Evolutionary conservation across 2,329 filamentous ascomycete genomes (phyloP), one percentile per base, ranked within the genome.

Genomic region (Fusarium floridanum): DNA sequence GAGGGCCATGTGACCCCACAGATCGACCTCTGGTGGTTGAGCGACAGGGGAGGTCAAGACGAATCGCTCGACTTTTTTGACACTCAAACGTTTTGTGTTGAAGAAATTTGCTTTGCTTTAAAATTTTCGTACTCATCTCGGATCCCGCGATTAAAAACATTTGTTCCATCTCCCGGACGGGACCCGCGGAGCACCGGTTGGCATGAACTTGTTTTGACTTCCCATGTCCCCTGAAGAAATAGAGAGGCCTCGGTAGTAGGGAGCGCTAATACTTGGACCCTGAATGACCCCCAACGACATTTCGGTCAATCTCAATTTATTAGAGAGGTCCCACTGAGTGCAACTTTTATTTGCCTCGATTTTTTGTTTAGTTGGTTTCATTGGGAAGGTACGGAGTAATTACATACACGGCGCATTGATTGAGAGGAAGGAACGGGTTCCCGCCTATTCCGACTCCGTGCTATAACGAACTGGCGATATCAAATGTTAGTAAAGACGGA

Each of bases 261-360:
- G 24, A 45, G n/a, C 41, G 39, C 59, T 61, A 61, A 61, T 61
- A 17, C 29, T 27, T 61, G 59, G 39, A 61, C 59, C 59, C 59
- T 61, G 41, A 36, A 48, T 29, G 24, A 50, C 14, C 22, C 20
- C 43, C 22, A 48, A 48, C 43, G 43, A 48, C 43, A 48, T 9
- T 9, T 5, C 22, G 16, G 48, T 53, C 24, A 53, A 53, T 53
- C 45, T 50, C 45, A 53, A 53, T 53, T 29, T 53, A 29, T 53
- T 53, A 27, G 48, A 50, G 45, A 17, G 45, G 45, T 53, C 48
- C 48, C 48, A 53, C 48, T 53, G 6, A 3, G 48, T 53, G 48
- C 45, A 50, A 50, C 24, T 50, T 50, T 50, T 50, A 50, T 50
- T 50, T 50, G 43, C 43, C 43, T 27, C 43, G 22, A 24, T 41